phyloP scores from a whole-genome alignment of 306 rosid species.

The Mucuna pruriens region DNA sequence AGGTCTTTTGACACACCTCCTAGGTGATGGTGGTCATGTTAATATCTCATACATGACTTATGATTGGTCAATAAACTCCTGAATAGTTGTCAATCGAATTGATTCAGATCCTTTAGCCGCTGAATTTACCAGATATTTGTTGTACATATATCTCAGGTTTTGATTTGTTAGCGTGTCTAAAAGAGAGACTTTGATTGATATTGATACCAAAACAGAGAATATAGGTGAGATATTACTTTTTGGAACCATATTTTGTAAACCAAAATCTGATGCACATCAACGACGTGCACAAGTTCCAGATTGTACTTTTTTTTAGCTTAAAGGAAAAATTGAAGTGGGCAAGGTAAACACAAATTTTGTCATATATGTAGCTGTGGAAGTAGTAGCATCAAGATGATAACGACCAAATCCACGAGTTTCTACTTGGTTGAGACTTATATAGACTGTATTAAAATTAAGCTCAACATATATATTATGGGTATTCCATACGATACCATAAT shows the following conservation, averaged over 20 bases:
- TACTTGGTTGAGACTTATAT: neutral
- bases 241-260: neutral
- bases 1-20: conserved; percentile 86
- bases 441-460: no score
- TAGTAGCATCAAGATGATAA: neutral
- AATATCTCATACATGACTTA: conserved; percentile 64
- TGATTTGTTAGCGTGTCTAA: neutral
- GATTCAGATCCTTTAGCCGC: conserved; percentile 16
- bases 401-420: neutral
- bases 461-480: no score
- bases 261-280: neutral
- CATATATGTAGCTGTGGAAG: neutral
- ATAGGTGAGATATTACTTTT: neutral
- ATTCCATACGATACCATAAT: no score
- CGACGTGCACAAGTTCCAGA: neutral
- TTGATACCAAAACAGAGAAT: neutral
- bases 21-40: conserved; percentile 72
- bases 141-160: conserved; percentile 30
- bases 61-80: conserved; percentile 76
- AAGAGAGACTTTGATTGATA: neutral
- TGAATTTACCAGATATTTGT: conserved; percentile 1
- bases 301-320: neutral
- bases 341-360: no score
- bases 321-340: neutral
- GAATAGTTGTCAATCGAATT: conserved; percentile 23